Evolutionary conservation across 2,329 filamentous ascomycete species (phyloP).

Genomic region (Fusarium caatingaense): DNA sequence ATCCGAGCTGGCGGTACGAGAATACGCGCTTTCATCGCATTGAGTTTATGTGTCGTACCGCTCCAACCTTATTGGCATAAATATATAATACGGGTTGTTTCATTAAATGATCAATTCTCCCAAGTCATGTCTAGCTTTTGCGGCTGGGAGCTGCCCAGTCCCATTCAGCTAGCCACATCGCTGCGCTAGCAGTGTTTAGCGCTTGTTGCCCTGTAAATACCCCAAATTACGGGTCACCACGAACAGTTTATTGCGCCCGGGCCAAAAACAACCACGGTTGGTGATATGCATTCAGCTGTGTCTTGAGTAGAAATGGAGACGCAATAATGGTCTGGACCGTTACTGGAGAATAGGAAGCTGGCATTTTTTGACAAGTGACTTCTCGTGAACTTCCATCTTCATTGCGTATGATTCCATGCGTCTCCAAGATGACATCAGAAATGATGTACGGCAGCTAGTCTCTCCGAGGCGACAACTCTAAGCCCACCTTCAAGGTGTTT

Average conservation of each 20-base stretch:
- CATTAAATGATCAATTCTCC: accelerated
- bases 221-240: too few relatives aligned
- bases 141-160: not conserved
- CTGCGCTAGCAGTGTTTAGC: not conserved
- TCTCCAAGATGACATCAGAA: not conserved
- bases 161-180: not conserved
- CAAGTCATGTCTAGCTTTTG: not conserved
- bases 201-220: not conserved
- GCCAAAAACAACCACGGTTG: too few relatives aligned
- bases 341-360: too few relatives aligned
- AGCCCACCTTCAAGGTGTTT: not conserved
- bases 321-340: too few relatives aligned
- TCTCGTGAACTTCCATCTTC: not conserved
- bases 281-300: too few relatives aligned
- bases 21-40: not conserved
- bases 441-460: not conserved
- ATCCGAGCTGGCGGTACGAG: not conserved
- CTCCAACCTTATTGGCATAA: not conserved
- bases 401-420: too few relatives aligned
- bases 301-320: too few relatives aligned
- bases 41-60: not conserved
- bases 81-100: not conserved
- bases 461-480: not conserved
- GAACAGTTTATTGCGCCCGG: not conserved
- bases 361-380: not conserved